These are phyloP conservation scores for Neoboletus magnificus DNA, from an alignment of 768 basidiomycete genomes.

Conservation along the genomic window DNA sequence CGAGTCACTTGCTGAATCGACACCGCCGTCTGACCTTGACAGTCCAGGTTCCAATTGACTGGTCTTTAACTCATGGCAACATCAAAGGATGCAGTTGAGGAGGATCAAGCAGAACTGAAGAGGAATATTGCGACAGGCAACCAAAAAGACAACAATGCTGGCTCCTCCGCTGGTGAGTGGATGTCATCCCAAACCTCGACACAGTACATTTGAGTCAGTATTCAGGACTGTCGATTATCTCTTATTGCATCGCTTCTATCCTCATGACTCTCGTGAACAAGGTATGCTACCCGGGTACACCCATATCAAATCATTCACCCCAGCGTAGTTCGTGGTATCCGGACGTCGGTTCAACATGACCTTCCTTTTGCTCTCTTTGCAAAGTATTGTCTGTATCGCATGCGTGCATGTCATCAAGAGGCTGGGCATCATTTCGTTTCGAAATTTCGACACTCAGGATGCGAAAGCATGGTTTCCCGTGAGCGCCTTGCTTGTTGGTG, in stretches of 20 bases:
- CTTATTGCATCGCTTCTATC: slow-evolving; percentile 91
- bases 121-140: slow-evolving; percentile 46
- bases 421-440: slow-evolving; percentile 76
- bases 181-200: neutral
- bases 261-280: slow-evolving; percentile 98
- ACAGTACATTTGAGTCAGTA: neutral
- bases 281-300: slow-evolving; percentile 40
- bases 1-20: neutral
- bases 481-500: slow-evolving; percentile 84
- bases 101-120: slow-evolving; percentile 50
- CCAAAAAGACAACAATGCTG: slow-evolving; percentile 16
- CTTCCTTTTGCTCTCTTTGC: slow-evolving; percentile 88
- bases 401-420: slow-evolving; percentile 76
- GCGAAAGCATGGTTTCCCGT: slow-evolving; percentile 95
- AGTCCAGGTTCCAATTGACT: neutral
- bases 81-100: slow-evolving; percentile 22
- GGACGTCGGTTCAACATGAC: slow-evolving; percentile 95
- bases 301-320: neutral
- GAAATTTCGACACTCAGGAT: slow-evolving; percentile 76
- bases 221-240: slow-evolving; percentile 74
- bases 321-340: slow-evolving; percentile 83
- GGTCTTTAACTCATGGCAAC: slow-evolving; percentile 11
- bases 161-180: slow-evolving; percentile 26
- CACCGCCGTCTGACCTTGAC: neutral
- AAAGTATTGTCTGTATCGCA: slow-evolving; percentile 80